A percentile compares a stretch with the other conserved stretches of the same genome.
Evolutionary conservation across 2,329 filamentous ascomycete species (phyloP).

Genomic region (Xylariaceae sp.): DNA sequence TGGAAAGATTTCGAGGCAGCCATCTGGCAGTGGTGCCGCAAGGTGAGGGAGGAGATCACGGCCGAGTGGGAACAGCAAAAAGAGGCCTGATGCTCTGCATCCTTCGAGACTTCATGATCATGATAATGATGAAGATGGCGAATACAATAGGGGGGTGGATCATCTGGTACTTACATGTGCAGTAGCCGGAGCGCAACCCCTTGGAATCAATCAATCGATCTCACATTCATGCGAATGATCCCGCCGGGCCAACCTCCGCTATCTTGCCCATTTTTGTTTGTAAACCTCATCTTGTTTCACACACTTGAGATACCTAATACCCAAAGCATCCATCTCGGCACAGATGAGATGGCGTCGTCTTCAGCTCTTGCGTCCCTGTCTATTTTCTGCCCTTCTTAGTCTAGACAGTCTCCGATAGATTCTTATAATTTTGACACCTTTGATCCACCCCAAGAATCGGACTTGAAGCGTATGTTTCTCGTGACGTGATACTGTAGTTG

Average conservation of each 20-base stretch:
- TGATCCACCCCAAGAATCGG: neutral
- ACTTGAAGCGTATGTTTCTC: neutral
- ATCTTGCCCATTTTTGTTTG: slow-evolving; percentile 12
- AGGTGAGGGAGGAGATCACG: slow-evolving; percentile 76
- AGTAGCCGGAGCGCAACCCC: neutral
- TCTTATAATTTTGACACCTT: neutral
- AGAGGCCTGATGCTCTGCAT: slow-evolving; percentile 10
- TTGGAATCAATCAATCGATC: neutral
- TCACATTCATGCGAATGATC: neutral
- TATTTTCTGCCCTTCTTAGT: neutral
- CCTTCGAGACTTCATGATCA: slow-evolving; percentile 14
- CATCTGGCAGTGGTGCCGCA: slow-evolving; percentile 75
- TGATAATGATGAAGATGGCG: slow-evolving; percentile 19
- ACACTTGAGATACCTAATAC: slow-evolving; percentile 13
- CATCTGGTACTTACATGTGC: slow-evolving; percentile 6
- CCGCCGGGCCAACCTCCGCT: slow-evolving; percentile 1
- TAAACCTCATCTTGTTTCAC: slow-evolving; percentile 10
- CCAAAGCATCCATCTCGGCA: slow-evolving; percentile 7
- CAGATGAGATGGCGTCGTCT: neutral
- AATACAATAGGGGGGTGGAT: slow-evolving; percentile 9
- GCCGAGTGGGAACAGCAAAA: slow-evolving; percentile 48
- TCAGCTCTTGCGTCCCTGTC: neutral
- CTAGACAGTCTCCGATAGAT: neutral
- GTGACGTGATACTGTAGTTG: neutral
- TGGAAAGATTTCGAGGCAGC: slow-evolving; percentile 83